A percentile compares a stretch with the other conserved stretches of the same genome.
Evolutionary conservation across 192 early-diverging fungal genomes (phyloP).

Genomic region (Backusella liffmaniae): DNA sequence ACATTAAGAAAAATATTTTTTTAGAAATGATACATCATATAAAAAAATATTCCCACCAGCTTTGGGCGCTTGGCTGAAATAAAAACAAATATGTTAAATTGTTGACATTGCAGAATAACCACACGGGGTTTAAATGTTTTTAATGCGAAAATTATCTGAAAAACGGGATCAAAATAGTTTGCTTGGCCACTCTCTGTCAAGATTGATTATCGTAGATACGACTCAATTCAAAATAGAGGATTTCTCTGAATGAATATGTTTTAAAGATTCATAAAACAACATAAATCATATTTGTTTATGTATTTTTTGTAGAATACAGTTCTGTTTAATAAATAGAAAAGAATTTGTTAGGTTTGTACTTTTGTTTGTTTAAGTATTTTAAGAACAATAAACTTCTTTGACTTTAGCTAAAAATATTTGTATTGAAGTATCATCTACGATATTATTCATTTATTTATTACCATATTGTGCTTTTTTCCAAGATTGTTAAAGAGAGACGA

Average conservation of each 20-base stretch:
- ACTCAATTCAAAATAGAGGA: too few species aligned
- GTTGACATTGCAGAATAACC: not conserved
- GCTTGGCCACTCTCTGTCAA: not conserved
- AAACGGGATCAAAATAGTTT: not conserved
- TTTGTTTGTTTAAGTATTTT: too few species aligned
- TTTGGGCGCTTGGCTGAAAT: not conserved
- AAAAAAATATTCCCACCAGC: constrained; percentile 2
- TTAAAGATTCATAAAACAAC: too few species aligned
- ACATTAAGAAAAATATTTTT: not conserved
- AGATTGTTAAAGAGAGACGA: not conserved
- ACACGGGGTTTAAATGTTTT: not conserved
- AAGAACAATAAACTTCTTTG: not conserved
- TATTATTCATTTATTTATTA: not conserved
- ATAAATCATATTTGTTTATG: too few species aligned
- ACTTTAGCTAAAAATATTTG: not conserved
- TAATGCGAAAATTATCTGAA: not conserved
- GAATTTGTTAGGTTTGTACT: too few species aligned
- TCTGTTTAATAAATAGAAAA: too few species aligned
- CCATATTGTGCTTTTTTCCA: not conserved
- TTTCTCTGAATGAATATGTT: too few species aligned
- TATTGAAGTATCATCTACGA: not conserved
- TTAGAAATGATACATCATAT: not conserved
- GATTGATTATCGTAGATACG: not conserved
- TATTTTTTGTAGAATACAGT: too few species aligned
- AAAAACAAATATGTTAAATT: constrained; percentile 7